Base-by-base conservation (phyloP, 805 yeast genomes). In the Candida silvicultrix region DNA sequence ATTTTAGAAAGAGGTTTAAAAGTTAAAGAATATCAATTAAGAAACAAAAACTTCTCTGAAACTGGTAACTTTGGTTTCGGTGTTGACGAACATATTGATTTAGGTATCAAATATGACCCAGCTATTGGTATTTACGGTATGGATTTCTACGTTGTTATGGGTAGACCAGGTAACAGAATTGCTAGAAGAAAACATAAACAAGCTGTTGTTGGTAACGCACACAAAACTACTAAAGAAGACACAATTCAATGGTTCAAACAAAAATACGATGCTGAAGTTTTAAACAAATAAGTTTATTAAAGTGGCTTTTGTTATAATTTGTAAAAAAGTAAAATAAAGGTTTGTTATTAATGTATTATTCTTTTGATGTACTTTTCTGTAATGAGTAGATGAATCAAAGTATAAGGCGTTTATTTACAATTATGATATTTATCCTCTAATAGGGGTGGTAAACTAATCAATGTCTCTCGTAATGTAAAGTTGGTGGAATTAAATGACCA, bases 21-120 rank as follows among this genome's bases (percentile, higher is more conserved):
- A 83, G 99, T 94, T 74, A 94, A 92, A 83, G 99, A 94, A 82
- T 94, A 89, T 81, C 98, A 94, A 81, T 86, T 94, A 73, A 82
- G 78, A 72, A 77, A 75, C 71, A 88, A 77, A 75, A 94, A 94
- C 95, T 94, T 94, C 83, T 88, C 97, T 68, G 89, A 81, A 67
- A 92, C 98, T 69, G 99, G 99, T 80, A 94, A 94, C 97, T 94
- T 94, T 69, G 99, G 99, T 82, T 94, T 94, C 85, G 99, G 99
- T 85, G 84, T 94, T 73, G 85, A 87, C 65, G 99, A 94, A 83
- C 99, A 94, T 84, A 94, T 94, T 68, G 99, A 94, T 77, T 85
- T 94, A 75, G 99, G 99, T 83, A 94, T 94, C 85, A 94, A 94
- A 83, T 94, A 94, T 81, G 99, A 94, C 77, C 99, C 99, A 77